Base-by-base conservation (phyloP, 495 filamentous ascomycete species). In the Diplogelasinospora grovesii region DNA sequence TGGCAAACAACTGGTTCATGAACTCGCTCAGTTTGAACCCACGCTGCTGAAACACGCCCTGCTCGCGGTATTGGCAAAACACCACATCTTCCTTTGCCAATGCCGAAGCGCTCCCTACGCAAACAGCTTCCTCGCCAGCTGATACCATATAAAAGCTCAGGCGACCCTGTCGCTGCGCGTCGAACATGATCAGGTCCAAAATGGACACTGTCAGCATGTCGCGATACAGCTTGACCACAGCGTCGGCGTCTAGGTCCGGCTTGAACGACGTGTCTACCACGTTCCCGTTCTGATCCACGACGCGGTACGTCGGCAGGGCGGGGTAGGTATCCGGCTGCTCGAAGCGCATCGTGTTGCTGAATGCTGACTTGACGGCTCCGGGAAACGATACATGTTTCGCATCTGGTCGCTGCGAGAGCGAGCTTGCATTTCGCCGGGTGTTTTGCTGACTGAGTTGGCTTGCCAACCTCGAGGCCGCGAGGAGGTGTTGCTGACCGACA, bases 141-240 rank as follows among this genome's bases (percentile, higher is more conserved):
- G 85, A 89, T 38, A 95, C 89, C 87, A 99, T 96, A 54, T 97
- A 99, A 65, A 99, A 99, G 59, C 81, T 89, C 34, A 99, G 57
- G 7, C 88, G 76, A 25, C 89, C 70, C 82, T 87, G 70, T 71
- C 89, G 61, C 52, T 80, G 66, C 13, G 86, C 86, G 56, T 96
- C 85, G 52, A 88, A 92, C 87, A 94, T 93, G 45, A 96, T 82
- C 27, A 89, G 60, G 57, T 96, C 89, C 88, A 96, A 92, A 45
- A 94, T 82, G 49, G 81, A 90, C 41, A 96, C 81, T n/a, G 63
- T 68, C 34, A 81, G 53, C 78, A 81, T 81, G 49, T 73, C 70
- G 36, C 56, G 61, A 52, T 81, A 81, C 36, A 76, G 53, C 55
- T 74, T 81, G 37, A 93, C 31, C 0, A 85, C 74, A 49, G 85